These are phyloP conservation scores for Erodium maritimum DNA, from an alignment of 345 rosid species.

Conservation along the genomic window DNA sequence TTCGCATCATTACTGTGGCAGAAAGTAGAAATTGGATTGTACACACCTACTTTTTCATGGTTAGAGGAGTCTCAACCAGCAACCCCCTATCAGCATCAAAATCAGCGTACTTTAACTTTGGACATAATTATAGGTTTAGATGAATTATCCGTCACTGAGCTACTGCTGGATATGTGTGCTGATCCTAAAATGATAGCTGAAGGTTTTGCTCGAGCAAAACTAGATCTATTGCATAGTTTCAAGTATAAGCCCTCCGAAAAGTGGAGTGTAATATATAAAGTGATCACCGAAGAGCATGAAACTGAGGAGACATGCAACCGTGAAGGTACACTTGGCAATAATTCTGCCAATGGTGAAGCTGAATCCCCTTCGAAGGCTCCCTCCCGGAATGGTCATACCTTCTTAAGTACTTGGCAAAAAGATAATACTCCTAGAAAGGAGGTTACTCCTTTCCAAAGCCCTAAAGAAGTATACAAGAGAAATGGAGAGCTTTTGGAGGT, in stretches of 20 bases:
- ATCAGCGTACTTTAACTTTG: slow-evolving; percentile 17
- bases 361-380: slow-evolving; percentile 26
- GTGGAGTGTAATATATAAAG: slow-evolving; percentile 47
- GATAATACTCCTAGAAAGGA: slow-evolving; percentile 26
- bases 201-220: slow-evolving; percentile 44
- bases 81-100: slow-evolving; percentile 19
- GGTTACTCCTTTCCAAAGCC: slow-evolving; percentile 35
- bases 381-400: slow-evolving; percentile 25
- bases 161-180: slow-evolving; percentile 56
- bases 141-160: slow-evolving; percentile 26
- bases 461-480: slow-evolving; percentile 63
- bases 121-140: slow-evolving; percentile 23
- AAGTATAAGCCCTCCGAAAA: slow-evolving; percentile 25
- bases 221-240: slow-evolving; percentile 33
- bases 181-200: slow-evolving; percentile 50
- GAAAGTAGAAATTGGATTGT: slow-evolving; percentile 43
- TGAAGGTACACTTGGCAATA: slow-evolving; percentile 22
- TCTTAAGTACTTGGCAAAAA: slow-evolving; percentile 44
- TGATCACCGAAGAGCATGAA: slow-evolving; percentile 18
- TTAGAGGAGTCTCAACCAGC: slow-evolving; percentile 40
- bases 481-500: slow-evolving; percentile 92
- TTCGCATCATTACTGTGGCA: slow-evolving; percentile 40
- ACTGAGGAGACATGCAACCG: slow-evolving; percentile 17
- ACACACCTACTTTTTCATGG: slow-evolving; percentile 47
- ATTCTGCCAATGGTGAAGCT: slow-evolving; percentile 21